These are phyloP conservation scores for Artemisia tridentata DNA, from an alignment of 129 eudicot genomes.

Conservation along the genomic window DNA sequence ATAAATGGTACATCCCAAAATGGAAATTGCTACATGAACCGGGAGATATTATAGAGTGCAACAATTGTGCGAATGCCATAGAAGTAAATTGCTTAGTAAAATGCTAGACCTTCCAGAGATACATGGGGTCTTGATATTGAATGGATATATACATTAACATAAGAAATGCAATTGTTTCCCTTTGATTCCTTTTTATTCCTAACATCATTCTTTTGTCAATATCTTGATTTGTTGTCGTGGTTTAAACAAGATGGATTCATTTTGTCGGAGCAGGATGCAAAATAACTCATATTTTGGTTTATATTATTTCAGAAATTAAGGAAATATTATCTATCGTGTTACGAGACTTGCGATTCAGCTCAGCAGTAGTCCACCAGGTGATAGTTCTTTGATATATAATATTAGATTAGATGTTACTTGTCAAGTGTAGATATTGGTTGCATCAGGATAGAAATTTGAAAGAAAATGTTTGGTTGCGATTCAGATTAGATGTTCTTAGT, in stretches of 20 bases:
- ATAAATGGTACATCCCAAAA: too few relatives aligned
- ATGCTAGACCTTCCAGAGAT: too few relatives aligned
- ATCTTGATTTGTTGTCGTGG: neutral
- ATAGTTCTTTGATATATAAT: neutral
- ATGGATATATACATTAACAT: neutral
- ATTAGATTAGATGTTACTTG: slow-evolving; percentile 11
- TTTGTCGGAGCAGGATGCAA: slow-evolving; percentile 4
- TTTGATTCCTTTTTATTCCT: neutral
- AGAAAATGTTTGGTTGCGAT: neutral
- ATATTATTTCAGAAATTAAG: slow-evolving; percentile 63
- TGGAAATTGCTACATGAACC: too few relatives aligned
- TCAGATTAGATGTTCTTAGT: neutral
- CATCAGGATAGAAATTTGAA: slow-evolving; percentile 9
- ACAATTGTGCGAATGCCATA: too few relatives aligned
- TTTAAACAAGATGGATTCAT: neutral
- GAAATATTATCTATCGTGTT: slow-evolving; percentile 74
- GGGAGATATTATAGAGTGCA: too few relatives aligned
- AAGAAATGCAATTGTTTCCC: neutral
- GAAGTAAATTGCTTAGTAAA: too few relatives aligned
- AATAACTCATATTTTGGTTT: slow-evolving; percentile 2
- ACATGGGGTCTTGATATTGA: too few relatives aligned
- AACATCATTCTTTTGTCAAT: neutral
- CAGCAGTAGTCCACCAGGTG: slow-evolving; percentile 98
- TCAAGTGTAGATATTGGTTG: slow-evolving; percentile 13
- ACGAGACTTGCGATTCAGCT: slow-evolving; percentile 74